phyloP scores from a whole-genome alignment of 2,329 filamentous ascomycete genomes.

The Cladosporium phlei region DNA sequence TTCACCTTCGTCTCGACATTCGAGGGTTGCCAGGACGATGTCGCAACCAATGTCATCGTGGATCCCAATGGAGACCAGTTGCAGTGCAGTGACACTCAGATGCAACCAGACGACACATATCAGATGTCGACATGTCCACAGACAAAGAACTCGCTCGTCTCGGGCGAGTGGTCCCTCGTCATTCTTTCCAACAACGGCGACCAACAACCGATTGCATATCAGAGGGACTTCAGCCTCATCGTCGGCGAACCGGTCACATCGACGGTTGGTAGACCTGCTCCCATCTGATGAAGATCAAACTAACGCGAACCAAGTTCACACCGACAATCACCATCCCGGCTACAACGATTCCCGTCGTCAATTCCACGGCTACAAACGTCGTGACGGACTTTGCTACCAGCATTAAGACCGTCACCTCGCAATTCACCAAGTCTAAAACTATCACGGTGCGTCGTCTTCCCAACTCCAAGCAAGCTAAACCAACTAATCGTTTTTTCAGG shows the following conservation, averaged over 20 bases:
- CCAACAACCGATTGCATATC: conserved; percentile 41
- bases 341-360: conserved; percentile 17
- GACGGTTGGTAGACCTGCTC: too few relatives aligned
- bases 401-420: conserved; percentile 21
- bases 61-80: conserved; percentile 38
- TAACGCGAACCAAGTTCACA: not conserved
- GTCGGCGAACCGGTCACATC: conserved; percentile 33
- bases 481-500: not conserved
- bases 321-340: conserved; percentile 24
- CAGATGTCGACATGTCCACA: conserved; percentile 25
- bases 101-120: conserved; percentile 28
- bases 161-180: conserved; percentile 42
- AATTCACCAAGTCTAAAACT: conserved; percentile 7
- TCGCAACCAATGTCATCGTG: conserved; percentile 40
- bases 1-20: conserved; percentile 44
- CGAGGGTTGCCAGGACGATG: conserved; percentile 38
- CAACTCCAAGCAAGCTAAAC: not conserved
- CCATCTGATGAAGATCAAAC: too few relatives aligned
- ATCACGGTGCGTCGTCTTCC: not conserved
- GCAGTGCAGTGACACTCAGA: conserved; percentile 38
- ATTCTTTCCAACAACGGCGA: conserved; percentile 41
- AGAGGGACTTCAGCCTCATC: conserved; percentile 22
- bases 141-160: conserved; percentile 39
- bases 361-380: not conserved
- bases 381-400: conserved; percentile 23